Conservation (phyloP, 495 filamentous ascomycete species). For the Talaromyces borbonicus region DNA sequence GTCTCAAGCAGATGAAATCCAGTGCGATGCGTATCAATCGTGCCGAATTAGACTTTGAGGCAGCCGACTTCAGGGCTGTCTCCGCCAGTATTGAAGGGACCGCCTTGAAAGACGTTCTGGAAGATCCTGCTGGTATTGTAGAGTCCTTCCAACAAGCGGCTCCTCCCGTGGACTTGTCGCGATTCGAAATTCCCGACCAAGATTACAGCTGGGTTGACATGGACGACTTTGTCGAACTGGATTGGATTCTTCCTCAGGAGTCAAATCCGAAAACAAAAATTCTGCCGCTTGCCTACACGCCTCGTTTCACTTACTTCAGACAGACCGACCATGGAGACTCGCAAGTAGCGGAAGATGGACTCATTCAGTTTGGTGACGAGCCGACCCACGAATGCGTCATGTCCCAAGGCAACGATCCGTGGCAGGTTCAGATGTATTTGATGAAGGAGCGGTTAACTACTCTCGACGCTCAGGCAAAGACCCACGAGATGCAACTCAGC, state of each 20-base stretch:
- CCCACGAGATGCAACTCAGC: constrained; percentile 55
- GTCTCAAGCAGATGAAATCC: constrained; percentile 63
- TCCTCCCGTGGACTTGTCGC: constrained; percentile 60
- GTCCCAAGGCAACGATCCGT: constrained; percentile 86
- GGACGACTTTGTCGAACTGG: constrained; percentile 97
- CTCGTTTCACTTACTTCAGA: constrained; percentile 91
- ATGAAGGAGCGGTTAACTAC: constrained; percentile 71
- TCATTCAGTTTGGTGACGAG: constrained; percentile 83
- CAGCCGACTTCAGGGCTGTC: constrained; percentile 86
- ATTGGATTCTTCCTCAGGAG: constrained; percentile 88
- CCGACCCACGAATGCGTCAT: constrained; percentile 91
- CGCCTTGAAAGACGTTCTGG: constrained; percentile 59
- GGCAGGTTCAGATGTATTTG: constrained; percentile 76
- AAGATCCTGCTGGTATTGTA: constrained; percentile 45
- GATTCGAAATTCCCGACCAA: constrained; percentile 88
- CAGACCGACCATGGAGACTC: constrained; percentile 82
- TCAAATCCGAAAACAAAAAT: constrained; percentile 90
- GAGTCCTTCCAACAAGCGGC: constrained; percentile 46
- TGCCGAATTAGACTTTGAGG: constrained; percentile 82
- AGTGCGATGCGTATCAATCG: constrained; percentile 92
- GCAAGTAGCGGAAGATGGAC: constrained; percentile 58
- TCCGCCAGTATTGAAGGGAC: constrained; percentile 83
- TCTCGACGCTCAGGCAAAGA: constrained; percentile 63
- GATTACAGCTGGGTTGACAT: constrained; percentile 96
- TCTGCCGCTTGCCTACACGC: constrained; percentile 81